phyloP scores from a whole-genome alignment of 2,329 filamentous ascomycete species.

The Berkeleyomyces rouxiae region DNA sequence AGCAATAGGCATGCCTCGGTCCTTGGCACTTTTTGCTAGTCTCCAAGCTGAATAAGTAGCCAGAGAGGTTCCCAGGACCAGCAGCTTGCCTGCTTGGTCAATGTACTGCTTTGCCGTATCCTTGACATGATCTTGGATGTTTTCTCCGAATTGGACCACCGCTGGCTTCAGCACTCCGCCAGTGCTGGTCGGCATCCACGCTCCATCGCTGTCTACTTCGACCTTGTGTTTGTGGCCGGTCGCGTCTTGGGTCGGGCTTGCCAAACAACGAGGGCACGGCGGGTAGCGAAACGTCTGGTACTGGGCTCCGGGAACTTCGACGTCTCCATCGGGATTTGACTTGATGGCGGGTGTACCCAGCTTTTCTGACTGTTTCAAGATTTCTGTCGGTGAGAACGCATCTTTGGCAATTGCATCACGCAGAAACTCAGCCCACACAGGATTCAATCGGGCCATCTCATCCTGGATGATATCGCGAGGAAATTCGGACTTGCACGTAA shows the following conservation, averaged over 20 bases:
- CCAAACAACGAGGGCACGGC: slow-evolving; percentile 65
- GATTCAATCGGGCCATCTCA: slow-evolving; percentile 63
- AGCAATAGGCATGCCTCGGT: slow-evolving; percentile 69
- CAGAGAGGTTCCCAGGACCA: slow-evolving; percentile 76
- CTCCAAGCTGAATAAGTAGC: slow-evolving; percentile 94
- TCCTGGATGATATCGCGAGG: slow-evolving; percentile 59
- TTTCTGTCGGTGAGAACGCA: slow-evolving; percentile 1
- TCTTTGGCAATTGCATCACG: slow-evolving; percentile 50
- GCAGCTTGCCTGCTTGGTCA: slow-evolving; percentile 54
- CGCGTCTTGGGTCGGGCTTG: slow-evolving; percentile 22
- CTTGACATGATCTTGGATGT: slow-evolving; percentile 55
- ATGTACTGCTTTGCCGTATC: slow-evolving; percentile 61
- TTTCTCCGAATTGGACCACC: slow-evolving; percentile 94
- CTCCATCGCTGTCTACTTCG: slow-evolving; percentile 54
- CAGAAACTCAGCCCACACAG: slow-evolving; percentile 67
- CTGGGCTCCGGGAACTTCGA: slow-evolving; percentile 71
- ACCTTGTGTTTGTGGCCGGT: slow-evolving; percentile 28
- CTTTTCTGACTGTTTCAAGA: slow-evolving; percentile 43
- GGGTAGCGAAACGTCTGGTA: slow-evolving; percentile 88
- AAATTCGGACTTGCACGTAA: slow-evolving; percentile 57
- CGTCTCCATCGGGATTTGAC: slow-evolving; percentile 87
- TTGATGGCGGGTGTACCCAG: slow-evolving; percentile 52
- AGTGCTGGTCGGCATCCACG: slow-evolving; percentile 48
- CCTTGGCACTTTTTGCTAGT: slow-evolving; percentile 65
- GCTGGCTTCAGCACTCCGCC: slow-evolving; percentile 81